Evolutionary conservation across 495 filamentous ascomycete species (phyloP).

Genomic region (Lophiostoma macrostomum): DNA sequence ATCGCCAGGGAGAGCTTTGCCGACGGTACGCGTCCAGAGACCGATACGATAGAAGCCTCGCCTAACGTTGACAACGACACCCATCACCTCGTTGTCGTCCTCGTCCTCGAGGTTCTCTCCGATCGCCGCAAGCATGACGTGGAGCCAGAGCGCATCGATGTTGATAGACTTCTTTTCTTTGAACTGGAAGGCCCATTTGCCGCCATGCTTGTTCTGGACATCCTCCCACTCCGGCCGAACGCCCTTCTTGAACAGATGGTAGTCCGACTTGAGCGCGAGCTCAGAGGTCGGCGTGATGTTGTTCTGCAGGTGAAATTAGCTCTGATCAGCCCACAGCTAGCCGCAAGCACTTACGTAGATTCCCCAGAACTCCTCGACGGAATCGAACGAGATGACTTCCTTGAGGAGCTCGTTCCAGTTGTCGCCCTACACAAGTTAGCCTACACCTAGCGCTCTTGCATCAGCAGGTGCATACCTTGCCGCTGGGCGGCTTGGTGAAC

Average conservation of each 20-base stretch:
- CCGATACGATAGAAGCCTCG: conserved; percentile 97
- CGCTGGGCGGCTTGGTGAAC: conserved; percentile 98
- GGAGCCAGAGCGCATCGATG: conserved; percentile 95
- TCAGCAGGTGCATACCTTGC: conserved; percentile 67
- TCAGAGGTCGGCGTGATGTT: conserved; percentile 97
- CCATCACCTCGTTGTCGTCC: conserved; percentile 92
- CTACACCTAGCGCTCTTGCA: background rate
- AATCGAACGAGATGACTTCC: conserved; percentile 96
- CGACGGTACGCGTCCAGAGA: conserved; percentile 86
- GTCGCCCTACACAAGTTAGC: conserved; percentile 63
- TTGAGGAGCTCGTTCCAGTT: conserved; percentile 99
- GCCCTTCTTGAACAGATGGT: conserved; percentile 98
- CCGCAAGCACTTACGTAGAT: conserved; percentile 75
- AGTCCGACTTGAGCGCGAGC: conserved; percentile 94
- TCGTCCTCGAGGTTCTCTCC: conserved; percentile 96
- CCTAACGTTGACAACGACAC: conserved; percentile 96
- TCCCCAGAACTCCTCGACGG: conserved; percentile 99
- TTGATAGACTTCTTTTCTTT: conserved; percentile 86
- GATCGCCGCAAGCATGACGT: conserved; percentile 93
- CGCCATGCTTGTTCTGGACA: conserved; percentile 94
- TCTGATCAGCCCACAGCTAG: background rate
- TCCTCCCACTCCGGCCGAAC: conserved; percentile 99
- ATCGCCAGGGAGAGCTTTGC: conserved; percentile 66
- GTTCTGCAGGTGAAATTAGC: conserved; percentile 61
- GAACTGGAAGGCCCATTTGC: conserved; percentile 97